Conservation (phyloP, 441 rosid genomes). For the Populus tomentosa region DNA sequence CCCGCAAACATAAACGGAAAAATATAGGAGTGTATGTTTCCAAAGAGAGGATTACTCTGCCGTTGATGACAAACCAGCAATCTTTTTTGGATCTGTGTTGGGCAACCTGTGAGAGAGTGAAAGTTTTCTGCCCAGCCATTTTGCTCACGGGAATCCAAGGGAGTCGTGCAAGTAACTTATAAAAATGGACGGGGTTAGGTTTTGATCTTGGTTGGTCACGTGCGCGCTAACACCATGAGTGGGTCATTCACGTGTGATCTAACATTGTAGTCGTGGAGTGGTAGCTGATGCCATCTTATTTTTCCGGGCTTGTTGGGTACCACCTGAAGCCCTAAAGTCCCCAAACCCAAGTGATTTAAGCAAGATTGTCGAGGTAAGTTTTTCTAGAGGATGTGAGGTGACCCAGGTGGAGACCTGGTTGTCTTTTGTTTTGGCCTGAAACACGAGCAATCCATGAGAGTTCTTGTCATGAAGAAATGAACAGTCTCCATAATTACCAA, state of each 20-base stretch:
- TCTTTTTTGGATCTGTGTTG: constrained; percentile 54
- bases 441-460: neutral
- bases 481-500: neutral
- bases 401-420: neutral
- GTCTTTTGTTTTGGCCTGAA: neutral
- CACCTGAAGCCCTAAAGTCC: neutral
- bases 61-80: constrained; percentile 53
- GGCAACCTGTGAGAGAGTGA: constrained; percentile 46
- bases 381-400: no score
- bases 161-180: neutral
- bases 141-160: neutral
- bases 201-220: neutral
- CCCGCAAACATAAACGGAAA: neutral
- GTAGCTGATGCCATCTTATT: neutral
- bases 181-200: neutral
- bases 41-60: constrained; percentile 29
- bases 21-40: neutral
- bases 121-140: constrained; percentile 34
- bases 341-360: neutral
- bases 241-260: neutral
- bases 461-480: neutral
- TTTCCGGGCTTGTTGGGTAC: neutral
- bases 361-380: neutral
- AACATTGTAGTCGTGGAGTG: neutral
- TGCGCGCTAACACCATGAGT: neutral